A percentile compares a stretch with the other conserved stretches of the same genome.
Evolutionary conservation across 1,284 basidiomycete genomes (phyloP).

Genomic region (Ganoderma lingzhi): DNA sequence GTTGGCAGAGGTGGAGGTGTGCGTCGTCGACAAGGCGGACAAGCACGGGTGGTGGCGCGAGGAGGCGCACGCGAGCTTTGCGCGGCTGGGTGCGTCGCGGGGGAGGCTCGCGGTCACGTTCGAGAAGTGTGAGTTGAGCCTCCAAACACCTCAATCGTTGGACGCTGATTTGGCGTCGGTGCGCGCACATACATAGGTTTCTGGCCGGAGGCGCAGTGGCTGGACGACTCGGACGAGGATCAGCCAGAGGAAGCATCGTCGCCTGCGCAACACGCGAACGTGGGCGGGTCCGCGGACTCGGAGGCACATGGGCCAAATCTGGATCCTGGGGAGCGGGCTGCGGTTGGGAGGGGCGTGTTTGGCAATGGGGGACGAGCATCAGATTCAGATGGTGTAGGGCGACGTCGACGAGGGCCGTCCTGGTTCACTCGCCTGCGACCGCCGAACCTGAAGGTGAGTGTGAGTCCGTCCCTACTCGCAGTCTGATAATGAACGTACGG

Average conservation of each 20-base stretch:
- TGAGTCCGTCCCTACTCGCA: neutral
- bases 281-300: neutral
- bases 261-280: neutral
- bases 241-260: neutral
- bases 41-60: constrained; percentile 3
- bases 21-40: constrained; percentile 3
- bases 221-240: neutral
- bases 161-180: neutral
- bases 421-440: neutral
- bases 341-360: neutral
- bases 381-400: neutral
- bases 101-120: neutral
- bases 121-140: neutral
- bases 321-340: neutral
- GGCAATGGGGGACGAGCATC: neutral
- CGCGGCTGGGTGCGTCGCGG: neutral
- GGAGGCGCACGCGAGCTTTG: neutral
- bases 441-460: neutral
- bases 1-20: neutral
- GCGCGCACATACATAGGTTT: neutral
- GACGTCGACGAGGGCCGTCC: neutral
- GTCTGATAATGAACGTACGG: no score
- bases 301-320: neutral
- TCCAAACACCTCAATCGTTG: neutral
- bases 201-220: constrained; percentile 5